Percentiles rank a stretch among this genome's conserved stretches.
phyloP scores from a whole-genome alignment of 192 early-diverging fungal genomes.

The Diversispora eburnea region DNA sequence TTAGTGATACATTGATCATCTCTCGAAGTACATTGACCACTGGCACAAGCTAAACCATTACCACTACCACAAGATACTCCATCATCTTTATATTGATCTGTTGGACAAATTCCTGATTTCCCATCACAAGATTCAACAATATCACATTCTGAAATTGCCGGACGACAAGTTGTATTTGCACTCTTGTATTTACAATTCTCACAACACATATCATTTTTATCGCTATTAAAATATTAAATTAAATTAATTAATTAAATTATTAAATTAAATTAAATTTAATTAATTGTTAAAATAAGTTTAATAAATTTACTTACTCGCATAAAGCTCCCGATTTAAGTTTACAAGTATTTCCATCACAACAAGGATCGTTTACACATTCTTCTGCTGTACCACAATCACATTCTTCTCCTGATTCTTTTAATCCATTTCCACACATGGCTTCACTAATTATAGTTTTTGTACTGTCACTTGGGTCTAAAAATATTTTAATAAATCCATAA shows the following conservation, averaged over 20 bases:
- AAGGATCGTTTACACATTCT: constrained; percentile 71
- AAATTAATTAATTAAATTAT: neutral
- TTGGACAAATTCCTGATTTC: constrained; percentile 62
- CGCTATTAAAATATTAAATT: constrained; percentile 37
- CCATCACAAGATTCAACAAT: constrained; percentile 76
- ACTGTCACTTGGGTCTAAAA: constrained; percentile 37
- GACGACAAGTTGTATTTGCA: constrained; percentile 64
- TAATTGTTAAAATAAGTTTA: neutral
- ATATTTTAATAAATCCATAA: neutral
- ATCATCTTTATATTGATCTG: constrained; percentile 61
- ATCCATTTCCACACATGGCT: constrained; percentile 92
- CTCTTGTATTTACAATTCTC: constrained; percentile 58
- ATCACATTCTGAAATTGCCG: constrained; percentile 76
- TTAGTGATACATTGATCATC: constrained; percentile 66
- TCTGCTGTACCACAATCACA: constrained; percentile 76
- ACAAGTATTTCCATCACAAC: constrained; percentile 81
- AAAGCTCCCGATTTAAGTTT: constrained; percentile 68
- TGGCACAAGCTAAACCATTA: constrained; percentile 55
- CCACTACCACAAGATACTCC: constrained; percentile 70
- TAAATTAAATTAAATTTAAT: neutral
- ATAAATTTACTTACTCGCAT: constrained; percentile 53
- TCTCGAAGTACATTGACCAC: constrained; percentile 68
- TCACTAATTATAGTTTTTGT: constrained; percentile 39
- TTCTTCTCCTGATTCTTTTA: constrained; percentile 83
- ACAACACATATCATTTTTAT: constrained; percentile 85